Percentiles rank a stretch among this genome's conserved stretches.
Conservation (phyloP, 116 monocot genomes). For the Zostera marina region DNA sequence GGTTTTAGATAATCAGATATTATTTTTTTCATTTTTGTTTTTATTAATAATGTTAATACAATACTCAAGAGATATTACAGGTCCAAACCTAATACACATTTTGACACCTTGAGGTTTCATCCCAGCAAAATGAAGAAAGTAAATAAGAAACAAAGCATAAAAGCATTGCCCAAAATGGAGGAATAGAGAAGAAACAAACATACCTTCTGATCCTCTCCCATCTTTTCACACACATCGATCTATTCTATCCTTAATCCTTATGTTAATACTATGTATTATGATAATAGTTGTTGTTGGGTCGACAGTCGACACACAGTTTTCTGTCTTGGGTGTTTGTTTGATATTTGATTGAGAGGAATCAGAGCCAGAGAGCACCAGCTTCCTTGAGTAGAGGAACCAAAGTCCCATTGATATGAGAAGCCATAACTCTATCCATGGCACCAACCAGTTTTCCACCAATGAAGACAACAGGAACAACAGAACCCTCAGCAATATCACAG, state of each 20-base stretch:
- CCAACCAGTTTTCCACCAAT: conserved; percentile 13
- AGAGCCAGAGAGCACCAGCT: conserved; percentile 16
- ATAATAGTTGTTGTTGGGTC: no score
- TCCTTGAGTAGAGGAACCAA: conserved; percentile 15
- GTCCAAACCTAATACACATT: no score
- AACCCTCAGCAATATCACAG: background rate
- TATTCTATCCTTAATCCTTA: no score
- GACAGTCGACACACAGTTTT: background rate
- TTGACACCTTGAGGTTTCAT: background rate
- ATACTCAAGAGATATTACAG: background rate
- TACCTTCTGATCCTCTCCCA: background rate
- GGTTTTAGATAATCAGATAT: no score
- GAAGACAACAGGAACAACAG: conserved; percentile 9
- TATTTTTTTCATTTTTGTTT: background rate
- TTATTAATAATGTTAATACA: no score
- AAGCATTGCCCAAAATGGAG: conserved; percentile 2
- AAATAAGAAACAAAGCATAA: background rate
- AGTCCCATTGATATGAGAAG: conserved; percentile 10
- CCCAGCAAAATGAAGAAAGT: background rate
- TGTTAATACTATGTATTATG: no score
- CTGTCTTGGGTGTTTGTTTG: background rate
- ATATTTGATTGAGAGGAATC: background rate
- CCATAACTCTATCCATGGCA: conserved; percentile 16
- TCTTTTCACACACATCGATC: background rate
- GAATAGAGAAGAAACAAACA: background rate